phyloP scores from a whole-genome alignment of 176 grass and related monocot species.

The Typha latifolia region DNA sequence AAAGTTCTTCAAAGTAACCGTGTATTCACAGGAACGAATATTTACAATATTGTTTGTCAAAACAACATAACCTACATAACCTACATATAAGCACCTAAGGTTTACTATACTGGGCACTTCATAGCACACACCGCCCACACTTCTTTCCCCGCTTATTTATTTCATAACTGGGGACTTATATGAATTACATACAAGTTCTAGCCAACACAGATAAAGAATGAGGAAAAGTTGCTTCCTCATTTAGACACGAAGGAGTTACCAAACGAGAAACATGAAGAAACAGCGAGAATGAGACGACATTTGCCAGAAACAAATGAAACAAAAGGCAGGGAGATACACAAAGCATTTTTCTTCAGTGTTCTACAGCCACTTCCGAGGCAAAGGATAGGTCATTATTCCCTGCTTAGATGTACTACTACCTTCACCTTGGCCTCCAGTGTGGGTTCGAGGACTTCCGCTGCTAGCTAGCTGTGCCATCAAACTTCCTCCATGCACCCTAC shows the following conservation, averaged over 20 bases:
- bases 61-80: background rate
- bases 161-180: background rate
- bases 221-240: conserved; percentile 12
- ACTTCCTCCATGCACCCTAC: conserved; percentile 65
- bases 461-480: conserved; percentile 38
- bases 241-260: conserved; percentile 4
- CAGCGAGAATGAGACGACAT: background rate
- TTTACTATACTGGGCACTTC: conserved; percentile 2
- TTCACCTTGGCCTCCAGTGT: background rate
- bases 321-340: background rate
- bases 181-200: background rate
- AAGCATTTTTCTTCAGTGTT: background rate
- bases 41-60: conserved; percentile 8
- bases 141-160: conserved; percentile 29
- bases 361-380: conserved; percentile 30
- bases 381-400: conserved; percentile 7
- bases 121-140: background rate
- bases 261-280: conserved; percentile 12
- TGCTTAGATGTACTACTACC: conserved; percentile 10
- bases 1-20: too few species aligned
- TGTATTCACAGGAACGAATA: background rate
- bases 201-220: background rate
- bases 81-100: background rate
- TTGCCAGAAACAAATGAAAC: background rate
- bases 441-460: conserved; percentile 12